phyloP scores from a whole-genome alignment of 176 grass and related monocot genomes.

The Calamus simplicifolius region DNA sequence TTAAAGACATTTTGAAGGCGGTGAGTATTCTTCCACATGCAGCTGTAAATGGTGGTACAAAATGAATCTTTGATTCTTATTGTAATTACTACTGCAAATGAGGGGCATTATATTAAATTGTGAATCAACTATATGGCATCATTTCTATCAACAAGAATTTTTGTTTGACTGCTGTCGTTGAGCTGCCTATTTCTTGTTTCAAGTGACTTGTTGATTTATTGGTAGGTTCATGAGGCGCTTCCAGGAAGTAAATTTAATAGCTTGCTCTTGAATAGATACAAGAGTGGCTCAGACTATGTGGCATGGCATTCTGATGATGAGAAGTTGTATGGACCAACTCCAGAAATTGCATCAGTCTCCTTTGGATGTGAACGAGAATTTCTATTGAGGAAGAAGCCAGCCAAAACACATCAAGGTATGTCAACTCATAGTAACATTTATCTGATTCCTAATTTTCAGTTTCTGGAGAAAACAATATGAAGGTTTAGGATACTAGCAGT shows the following conservation, averaged over 20 bases:
- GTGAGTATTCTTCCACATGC: conserved; percentile 24
- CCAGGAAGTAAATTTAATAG: conserved; percentile 79
- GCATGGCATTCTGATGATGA: conserved; percentile 97
- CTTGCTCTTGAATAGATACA: conserved; percentile 82
- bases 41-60: background rate
- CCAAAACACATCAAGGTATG: conserved; percentile 37
- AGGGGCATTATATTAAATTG: too few species aligned
- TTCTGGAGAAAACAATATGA: background rate
- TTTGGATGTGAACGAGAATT: conserved; percentile 79
- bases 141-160: too few species aligned
- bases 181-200: too few species aligned
- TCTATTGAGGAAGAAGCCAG: conserved; percentile 50
- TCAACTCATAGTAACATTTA: background rate
- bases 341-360: conserved; percentile 69
- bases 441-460: background rate
- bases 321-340: conserved; percentile 55
- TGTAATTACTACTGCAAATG: too few species aligned
- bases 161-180: too few species aligned
- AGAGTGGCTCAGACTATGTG: conserved; percentile 62
- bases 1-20: conserved; percentile 65
- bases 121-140: too few species aligned
- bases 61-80: too few species aligned
- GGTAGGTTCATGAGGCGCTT: conserved; percentile 60
- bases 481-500: background rate
- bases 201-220: too few species aligned